A percentile compares a stretch with the other conserved stretches of the same genome.
Conservation (phyloP, 805 yeast species). For the Kodamaea leandrae region DNA sequence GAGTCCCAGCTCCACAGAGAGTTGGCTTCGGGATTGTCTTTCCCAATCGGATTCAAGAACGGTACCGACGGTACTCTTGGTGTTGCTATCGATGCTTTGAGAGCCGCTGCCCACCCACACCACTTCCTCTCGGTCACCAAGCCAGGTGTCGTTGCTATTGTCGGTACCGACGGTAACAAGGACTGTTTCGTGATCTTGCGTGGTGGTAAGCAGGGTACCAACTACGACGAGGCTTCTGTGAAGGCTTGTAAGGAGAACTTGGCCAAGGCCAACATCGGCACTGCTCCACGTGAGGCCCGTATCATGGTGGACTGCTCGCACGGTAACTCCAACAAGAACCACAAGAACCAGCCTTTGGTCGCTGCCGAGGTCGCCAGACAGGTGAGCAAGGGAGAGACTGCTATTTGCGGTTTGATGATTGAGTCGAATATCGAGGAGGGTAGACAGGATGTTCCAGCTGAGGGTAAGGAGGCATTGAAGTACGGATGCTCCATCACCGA, state of each 20-base stretch:
- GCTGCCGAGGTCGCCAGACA: constrained; percentile 77
- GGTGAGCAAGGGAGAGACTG: constrained; percentile 65
- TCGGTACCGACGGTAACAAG: constrained; percentile 89
- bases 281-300: constrained; percentile 44
- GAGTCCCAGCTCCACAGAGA: constrained; percentile 98
- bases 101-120: constrained; percentile 90
- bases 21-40: constrained; percentile 91
- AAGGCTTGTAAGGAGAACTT: constrained; percentile 62
- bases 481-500: constrained; percentile 98
- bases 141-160: constrained; percentile 95
- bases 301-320: constrained; percentile 98
- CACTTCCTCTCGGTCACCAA: constrained; percentile 94
- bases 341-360: constrained; percentile 89
- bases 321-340: constrained; percentile 90
- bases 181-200: constrained; percentile 89
- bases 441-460: constrained; percentile 83
- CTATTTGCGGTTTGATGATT: constrained; percentile 93
- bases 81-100: constrained; percentile 91
- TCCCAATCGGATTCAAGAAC: constrained; percentile 98
- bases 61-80: constrained; percentile 96
- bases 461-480: constrained; percentile 66
- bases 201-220: constrained; percentile 94
- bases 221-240: constrained; percentile 77
- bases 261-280: constrained; percentile 46
- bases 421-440: constrained; percentile 92